A percentile compares a stretch with the other conserved stretches of the same genome.
Conservation (phyloP, 306 rosid species). For the Carpinus viminea region DNA sequence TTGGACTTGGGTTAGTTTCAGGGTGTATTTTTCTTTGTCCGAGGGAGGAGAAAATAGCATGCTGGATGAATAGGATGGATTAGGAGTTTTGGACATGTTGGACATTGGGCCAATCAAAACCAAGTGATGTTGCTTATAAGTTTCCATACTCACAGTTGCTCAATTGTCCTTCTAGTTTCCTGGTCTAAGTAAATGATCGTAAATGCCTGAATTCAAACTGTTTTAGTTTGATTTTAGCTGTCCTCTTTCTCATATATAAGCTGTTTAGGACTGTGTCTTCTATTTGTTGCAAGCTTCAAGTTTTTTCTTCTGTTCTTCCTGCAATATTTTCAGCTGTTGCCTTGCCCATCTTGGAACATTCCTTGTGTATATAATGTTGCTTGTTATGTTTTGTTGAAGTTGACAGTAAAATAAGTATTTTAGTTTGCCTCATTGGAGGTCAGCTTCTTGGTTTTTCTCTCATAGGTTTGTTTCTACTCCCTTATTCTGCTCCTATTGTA, state of each 20-base stretch:
- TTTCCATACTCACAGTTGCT: background rate
- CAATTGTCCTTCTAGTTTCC: background rate
- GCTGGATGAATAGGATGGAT: background rate
- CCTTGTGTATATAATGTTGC: conserved; percentile 3
- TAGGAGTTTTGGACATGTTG: background rate
- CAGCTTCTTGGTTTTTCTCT: conserved; percentile 2
- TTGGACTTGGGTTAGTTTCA: background rate
- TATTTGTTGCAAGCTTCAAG: background rate
- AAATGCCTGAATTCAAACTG: background rate
- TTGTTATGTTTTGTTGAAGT: conserved; percentile 3
- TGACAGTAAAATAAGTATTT: background rate
- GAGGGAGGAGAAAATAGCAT: background rate
- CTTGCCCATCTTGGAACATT: background rate
- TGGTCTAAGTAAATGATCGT: background rate
- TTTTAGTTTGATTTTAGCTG: background rate
- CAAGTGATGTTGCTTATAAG: background rate
- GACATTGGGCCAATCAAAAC: background rate
- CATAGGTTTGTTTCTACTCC: conserved; percentile 15
- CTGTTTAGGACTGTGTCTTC: background rate
- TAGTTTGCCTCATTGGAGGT: conserved; percentile 8
- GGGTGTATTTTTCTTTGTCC: background rate
- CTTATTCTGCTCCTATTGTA: background rate
- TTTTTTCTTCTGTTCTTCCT: background rate
- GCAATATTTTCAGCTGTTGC: background rate
- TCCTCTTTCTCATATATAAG: background rate